Conservation (phyloP, 139 green algal species). For the Chlamydomonas sphaeroides region DNA sequence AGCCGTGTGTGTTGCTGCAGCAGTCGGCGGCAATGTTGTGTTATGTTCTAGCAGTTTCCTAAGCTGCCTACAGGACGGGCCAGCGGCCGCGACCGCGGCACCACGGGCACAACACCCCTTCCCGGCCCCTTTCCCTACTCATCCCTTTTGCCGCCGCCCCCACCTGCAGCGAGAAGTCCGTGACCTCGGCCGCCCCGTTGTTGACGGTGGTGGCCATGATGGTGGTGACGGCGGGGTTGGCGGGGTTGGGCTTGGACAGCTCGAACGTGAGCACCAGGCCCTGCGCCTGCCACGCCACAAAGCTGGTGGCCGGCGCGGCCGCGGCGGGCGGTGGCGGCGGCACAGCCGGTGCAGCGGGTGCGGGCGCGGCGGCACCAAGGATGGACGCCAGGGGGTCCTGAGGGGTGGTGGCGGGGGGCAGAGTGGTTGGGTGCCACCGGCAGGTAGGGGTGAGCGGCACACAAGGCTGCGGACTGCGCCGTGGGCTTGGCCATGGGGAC, state of each 20-base stretch:
- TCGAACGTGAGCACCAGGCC: conserved; percentile 76
- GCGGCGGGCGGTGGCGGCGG: conserved; percentile 12
- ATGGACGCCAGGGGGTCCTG: conserved; percentile 17
- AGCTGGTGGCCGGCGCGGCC: conserved; percentile 31
- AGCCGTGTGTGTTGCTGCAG: too few relatives aligned
- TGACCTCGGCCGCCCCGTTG: conserved; percentile 60
- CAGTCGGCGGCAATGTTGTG: too few relatives aligned
- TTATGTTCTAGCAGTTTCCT: too few relatives aligned
- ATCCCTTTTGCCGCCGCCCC: too few relatives aligned
- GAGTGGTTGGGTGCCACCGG: too few relatives aligned
- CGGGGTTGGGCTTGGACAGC: conserved; percentile 63
- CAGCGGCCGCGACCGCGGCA: too few relatives aligned
- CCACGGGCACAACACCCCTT: too few relatives aligned
- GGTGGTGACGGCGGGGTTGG: conserved; percentile 50
- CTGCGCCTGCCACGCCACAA: conserved; percentile 73
- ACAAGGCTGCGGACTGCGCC: too few relatives aligned
- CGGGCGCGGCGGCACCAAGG: neutral
- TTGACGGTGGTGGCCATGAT: conserved; percentile 83
- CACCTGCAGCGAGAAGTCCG: conserved; percentile 89
- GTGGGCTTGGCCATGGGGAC: too few relatives aligned
- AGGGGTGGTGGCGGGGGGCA: neutral
- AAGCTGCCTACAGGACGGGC: too few relatives aligned
- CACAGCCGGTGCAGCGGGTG: neutral
- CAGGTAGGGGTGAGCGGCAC: neutral
- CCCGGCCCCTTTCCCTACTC: too few relatives aligned